Evolutionary conservation across 371 early-diverging fungal genomes (phyloP).

Genomic region (Thermomucor indicae-seudaticae): DNA sequence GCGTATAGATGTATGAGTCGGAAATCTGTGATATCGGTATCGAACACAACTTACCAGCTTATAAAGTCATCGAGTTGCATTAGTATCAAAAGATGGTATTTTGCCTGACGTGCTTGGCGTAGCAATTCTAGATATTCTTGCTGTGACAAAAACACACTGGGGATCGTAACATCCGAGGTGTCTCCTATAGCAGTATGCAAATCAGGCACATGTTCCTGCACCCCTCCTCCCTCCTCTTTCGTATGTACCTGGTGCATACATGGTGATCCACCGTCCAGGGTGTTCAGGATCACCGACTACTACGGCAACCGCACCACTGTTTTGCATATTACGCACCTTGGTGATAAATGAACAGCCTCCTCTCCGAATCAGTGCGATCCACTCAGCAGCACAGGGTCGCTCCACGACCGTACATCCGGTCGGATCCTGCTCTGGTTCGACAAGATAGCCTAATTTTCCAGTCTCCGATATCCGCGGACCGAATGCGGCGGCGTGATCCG

Average conservation of each 20-base stretch:
- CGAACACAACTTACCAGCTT: no score
- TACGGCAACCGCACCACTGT: conserved; percentile 81
- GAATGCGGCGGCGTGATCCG: conserved; percentile 61
- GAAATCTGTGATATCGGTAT: no score
- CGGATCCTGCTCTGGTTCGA: conserved; percentile 29
- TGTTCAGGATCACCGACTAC: conserved; percentile 81
- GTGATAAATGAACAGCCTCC: conserved; percentile 85
- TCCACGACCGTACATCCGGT: conserved; percentile 35
- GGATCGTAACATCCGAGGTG: conserved; percentile 69
- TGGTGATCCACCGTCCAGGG: conserved; percentile 73
- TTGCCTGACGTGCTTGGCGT: no score
- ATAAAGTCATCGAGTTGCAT: no score
- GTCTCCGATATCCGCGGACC: conserved; percentile 59
- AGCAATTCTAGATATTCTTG: conserved; percentile 53
- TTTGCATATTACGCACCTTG: conserved; percentile 88
- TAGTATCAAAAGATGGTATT: no score
- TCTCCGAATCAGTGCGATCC: conserved; percentile 82
- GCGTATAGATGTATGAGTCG: no score
- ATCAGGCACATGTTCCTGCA: no score
- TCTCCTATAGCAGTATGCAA: no score
- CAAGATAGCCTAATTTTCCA: conserved; percentile 47
- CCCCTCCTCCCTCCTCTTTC: background rate
- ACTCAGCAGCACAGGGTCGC: conserved; percentile 39
- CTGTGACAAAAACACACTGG: conserved; percentile 72
- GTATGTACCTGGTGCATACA: conserved; percentile 78